phyloP scores from a whole-genome alignment of 2,329 filamentous ascomycete species.

The Amesomyces nigricolor region DNA sequence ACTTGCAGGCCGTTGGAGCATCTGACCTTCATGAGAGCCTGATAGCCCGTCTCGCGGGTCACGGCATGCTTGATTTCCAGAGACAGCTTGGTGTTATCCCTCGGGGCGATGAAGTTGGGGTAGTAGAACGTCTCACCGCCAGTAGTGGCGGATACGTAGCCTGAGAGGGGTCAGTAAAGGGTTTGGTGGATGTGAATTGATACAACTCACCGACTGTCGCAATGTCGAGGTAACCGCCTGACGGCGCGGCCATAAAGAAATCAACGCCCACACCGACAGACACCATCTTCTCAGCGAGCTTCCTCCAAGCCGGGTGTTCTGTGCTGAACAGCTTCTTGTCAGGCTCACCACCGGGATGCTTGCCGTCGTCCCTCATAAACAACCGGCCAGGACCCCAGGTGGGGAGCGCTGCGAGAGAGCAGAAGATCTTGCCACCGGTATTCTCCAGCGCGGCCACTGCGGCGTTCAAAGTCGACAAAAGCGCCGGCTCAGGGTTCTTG shows the following conservation, averaged over 20 bases:
- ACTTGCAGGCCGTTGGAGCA: constrained; percentile 96
- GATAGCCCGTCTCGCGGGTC: constrained; percentile 86
- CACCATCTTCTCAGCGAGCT: constrained; percentile 80
- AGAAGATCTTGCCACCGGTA: constrained; percentile 89
- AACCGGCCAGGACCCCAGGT: constrained; percentile 87
- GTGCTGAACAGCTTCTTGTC: constrained; percentile 90
- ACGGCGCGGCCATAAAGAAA: constrained; percentile 89
- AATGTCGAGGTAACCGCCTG: constrained; percentile 86
- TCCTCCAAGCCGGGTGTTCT: constrained; percentile 83
- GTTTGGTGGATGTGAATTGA: neutral
- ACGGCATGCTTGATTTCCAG: constrained; percentile 82
- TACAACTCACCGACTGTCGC: constrained; percentile 70
- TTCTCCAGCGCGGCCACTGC: constrained; percentile 75
- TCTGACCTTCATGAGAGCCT: constrained; percentile 95
- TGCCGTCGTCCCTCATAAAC: constrained; percentile 81
- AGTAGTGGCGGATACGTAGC: constrained; percentile 80
- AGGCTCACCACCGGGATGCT: constrained; percentile 76
- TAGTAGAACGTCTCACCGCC: constrained; percentile 96
- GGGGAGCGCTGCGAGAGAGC: constrained; percentile 78
- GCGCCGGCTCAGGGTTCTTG: constrained; percentile 85
- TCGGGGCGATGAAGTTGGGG: constrained; percentile 85
- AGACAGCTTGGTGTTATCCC: constrained; percentile 77
- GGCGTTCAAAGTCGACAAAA: constrained; percentile 78
- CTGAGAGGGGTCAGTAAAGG: constrained; percentile 35
- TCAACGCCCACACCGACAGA: constrained; percentile 82